A percentile compares a stretch with the other conserved stretches of the same genome.
Evolutionary conservation across 148 eudicot genomes (phyloP).

Genomic region (Arctostaphylos glauca): DNA sequence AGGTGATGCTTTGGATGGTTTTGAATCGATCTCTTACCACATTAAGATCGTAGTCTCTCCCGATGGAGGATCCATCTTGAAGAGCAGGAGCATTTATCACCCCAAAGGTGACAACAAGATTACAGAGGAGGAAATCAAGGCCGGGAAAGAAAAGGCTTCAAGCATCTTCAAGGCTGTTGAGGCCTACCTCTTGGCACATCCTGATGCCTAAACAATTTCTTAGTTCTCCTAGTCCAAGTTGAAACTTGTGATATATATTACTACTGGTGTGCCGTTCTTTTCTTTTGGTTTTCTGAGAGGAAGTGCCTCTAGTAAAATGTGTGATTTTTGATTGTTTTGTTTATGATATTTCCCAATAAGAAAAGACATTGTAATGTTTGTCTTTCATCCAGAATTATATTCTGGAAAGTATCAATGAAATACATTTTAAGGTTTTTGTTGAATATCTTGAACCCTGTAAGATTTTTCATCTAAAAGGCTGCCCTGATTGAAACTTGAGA

Average conservation of each 20-base stretch:
- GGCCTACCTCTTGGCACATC: conserved; percentile 2
- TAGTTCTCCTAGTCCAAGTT: not conserved
- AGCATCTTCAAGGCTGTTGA: conserved; percentile 1
- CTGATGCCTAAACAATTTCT: not conserved
- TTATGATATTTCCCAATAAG: no score
- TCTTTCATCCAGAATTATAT: no score
- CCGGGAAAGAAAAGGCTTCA: not conserved
- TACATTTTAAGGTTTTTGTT: not conserved
- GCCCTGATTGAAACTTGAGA: not conserved
- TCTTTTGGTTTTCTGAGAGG: not conserved
- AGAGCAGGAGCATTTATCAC: not conserved
- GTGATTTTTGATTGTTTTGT: no score
- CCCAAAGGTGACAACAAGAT: not conserved
- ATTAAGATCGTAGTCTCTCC: not conserved
- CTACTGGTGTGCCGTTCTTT: not conserved
- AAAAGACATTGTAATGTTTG: no score
- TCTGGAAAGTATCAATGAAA: no score
- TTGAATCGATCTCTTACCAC: conserved; percentile 2
- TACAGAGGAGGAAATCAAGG: not conserved
- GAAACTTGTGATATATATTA: not conserved
- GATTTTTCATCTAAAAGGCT: not conserved
- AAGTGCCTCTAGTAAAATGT: no score
- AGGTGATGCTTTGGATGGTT: not conserved
- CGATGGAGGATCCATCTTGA: not conserved
- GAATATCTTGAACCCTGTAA: no score